These are phyloP conservation scores for Lipomyces mesembrius DNA, from an alignment of 805 yeast genomes.

Conservation along the genomic window DNA sequence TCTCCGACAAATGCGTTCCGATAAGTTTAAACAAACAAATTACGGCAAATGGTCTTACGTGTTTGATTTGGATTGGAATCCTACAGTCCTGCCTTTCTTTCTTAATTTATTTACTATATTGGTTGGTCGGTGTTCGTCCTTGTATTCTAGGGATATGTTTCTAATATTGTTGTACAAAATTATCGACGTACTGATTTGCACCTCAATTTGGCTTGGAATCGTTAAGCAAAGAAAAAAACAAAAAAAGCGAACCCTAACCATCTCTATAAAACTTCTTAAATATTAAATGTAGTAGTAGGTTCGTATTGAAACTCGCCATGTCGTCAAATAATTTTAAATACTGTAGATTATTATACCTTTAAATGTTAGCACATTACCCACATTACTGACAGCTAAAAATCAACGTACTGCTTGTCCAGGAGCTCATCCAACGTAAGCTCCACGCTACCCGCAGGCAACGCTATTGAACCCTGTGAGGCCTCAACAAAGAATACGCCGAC, in stretches of 20 bases:
- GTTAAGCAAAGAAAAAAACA: neutral
- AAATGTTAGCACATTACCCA: neutral
- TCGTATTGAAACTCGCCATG: constrained; percentile 69
- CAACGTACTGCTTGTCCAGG: constrained; percentile 65
- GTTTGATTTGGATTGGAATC: too few relatives aligned
- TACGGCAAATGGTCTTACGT: neutral
- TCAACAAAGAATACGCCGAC: constrained; percentile 76
- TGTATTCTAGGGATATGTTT: neutral
- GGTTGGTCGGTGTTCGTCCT: neutral
- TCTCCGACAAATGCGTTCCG: constrained; percentile 6
- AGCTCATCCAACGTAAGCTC: constrained; percentile 72
- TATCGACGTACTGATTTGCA: neutral
- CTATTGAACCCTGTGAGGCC: constrained; percentile 64
- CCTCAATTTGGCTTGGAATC: constrained; percentile 1
- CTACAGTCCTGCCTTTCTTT: neutral
- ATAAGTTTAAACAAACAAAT: neutral
- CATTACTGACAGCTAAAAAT: neutral
- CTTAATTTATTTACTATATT: neutral
- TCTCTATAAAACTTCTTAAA: constrained; percentile 61
- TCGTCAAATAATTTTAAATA: constrained; percentile 65
- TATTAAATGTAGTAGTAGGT: constrained; percentile 67
- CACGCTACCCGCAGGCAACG: constrained; percentile 59
- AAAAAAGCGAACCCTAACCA: constrained; percentile 13
- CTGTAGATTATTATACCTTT: constrained; percentile 55
- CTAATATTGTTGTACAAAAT: neutral